These are phyloP conservation scores for Xylaria sp. DNA, from an alignment of 2,329 filamentous ascomycete genomes.

Conservation along the genomic window DNA sequence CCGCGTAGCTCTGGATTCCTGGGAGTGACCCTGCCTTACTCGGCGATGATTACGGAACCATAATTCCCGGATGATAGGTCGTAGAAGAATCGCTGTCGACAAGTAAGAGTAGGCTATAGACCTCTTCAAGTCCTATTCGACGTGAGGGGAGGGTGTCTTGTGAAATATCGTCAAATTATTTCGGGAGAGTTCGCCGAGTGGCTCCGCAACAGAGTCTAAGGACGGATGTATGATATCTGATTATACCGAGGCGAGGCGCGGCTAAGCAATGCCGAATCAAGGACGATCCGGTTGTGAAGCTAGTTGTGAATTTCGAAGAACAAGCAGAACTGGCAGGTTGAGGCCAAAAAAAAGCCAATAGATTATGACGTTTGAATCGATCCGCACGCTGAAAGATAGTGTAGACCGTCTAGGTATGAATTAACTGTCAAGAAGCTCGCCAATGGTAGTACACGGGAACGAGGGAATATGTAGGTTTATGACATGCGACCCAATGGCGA, in stretches of 20 bases:
- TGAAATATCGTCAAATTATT: conserved; percentile 2
- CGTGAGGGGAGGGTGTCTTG: conserved; percentile 5
- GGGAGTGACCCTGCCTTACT: conserved; percentile 19
- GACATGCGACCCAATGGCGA: conserved; percentile 10
- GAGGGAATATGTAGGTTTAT: conserved; percentile 15
- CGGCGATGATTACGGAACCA: conserved; percentile 22
- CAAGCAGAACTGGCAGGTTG: conserved; percentile 11
- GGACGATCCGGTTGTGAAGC: conserved; percentile 2
- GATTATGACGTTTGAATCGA: conserved; percentile 1
- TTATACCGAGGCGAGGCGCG: conserved; percentile 2
- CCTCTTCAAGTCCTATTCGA: conserved; percentile 1
- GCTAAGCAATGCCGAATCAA: conserved; percentile 1
- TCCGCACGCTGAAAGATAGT: background rate
- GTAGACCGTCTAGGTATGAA: background rate
- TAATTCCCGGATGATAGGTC: conserved; percentile 20
- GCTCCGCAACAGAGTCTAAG: background rate
- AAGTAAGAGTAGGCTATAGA: background rate
- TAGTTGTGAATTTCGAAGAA: conserved; percentile 4
- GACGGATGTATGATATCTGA: conserved; percentile 2
- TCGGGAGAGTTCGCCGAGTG: conserved; percentile 22
- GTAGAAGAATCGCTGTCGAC: background rate
- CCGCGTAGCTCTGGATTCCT: conserved; percentile 14
- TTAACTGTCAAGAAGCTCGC: conserved; percentile 8
- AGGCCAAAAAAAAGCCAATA: conserved; percentile 6
- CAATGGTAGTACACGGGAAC: background rate